phyloP scores from a whole-genome alignment of 2,329 filamentous ascomycete species.

The Trichoderma koningii region DNA sequence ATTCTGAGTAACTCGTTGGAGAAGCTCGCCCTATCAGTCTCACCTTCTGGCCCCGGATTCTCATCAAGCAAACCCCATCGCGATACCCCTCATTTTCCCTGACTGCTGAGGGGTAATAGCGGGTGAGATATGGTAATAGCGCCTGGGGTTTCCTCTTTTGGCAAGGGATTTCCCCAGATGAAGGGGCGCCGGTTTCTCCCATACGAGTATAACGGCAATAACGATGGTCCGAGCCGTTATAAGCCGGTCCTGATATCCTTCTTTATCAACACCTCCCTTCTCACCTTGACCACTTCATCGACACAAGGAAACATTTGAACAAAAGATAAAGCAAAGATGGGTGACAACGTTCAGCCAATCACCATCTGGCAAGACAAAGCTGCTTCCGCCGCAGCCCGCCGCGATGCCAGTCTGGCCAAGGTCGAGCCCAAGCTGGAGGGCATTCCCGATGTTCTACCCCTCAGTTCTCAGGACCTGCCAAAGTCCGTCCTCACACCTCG shows the following conservation, averaged over 20 bases:
- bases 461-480: constrained; percentile 20
- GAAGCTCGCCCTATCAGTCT: not conserved
- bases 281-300: not conserved
- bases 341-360: constrained; percentile 6
- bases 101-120: constrained; percentile 18
- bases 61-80: not conserved
- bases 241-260: constrained; percentile 5
- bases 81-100: constrained; percentile 17
- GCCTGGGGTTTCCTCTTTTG: constrained; percentile 11
- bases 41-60: not conserved
- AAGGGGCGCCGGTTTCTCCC: not conserved
- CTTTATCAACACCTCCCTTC: not conserved
- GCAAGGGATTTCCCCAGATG: constrained; percentile 16
- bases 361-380: constrained; percentile 11
- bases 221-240: constrained; percentile 7
- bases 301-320: not conserved
- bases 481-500: constrained; percentile 16
- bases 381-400: not conserved
- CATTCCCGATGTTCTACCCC: constrained; percentile 17
- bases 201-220: not conserved
- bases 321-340: not conserved
- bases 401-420: constrained; percentile 13
- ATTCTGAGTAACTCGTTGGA: too few relatives aligned
- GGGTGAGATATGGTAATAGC: constrained; percentile 23
- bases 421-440: constrained; percentile 21